Percentiles rank a stretch among this genome's conserved stretches.
Evolutionary conservation across 176 grass and related monocot species (phyloP).

Genomic region (Carex littledalei): DNA sequence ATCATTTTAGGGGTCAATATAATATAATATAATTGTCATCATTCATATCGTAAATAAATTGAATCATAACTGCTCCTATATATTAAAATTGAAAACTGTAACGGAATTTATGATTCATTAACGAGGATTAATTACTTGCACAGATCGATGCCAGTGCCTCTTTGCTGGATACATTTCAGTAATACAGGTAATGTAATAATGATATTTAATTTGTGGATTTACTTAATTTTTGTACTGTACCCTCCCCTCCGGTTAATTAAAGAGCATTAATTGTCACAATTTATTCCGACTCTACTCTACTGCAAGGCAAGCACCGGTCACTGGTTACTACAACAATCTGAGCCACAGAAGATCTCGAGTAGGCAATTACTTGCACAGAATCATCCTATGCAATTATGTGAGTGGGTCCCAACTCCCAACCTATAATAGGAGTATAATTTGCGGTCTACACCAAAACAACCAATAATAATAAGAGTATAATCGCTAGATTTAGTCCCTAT

Average conservation of each 20-base stretch:
- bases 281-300: no score
- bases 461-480: slow-evolving; percentile 10
- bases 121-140: slow-evolving; percentile 3
- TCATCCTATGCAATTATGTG: slow-evolving; percentile 14
- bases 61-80: neutral
- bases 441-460: neutral
- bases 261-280: neutral
- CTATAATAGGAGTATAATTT: slow-evolving; percentile 27
- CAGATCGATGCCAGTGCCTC: neutral
- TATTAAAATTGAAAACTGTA: neutral
- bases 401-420: slow-evolving; percentile 4
- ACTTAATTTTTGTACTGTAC: neutral
- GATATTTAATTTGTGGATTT: neutral
- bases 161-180: neutral
- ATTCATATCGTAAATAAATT: neutral
- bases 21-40: neutral
- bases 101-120: slow-evolving; percentile 17
- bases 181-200: neutral
- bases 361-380: slow-evolving; percentile 11
- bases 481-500: slow-evolving; percentile 1
- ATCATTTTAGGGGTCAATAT: neutral
- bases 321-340: neutral
- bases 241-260: neutral
- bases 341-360: neutral
- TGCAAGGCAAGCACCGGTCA: no score